These are phyloP conservation scores for Neofusicoccum sp. DNA, from an alignment of 2,329 filamentous ascomycete species.

Conservation along the genomic window DNA sequence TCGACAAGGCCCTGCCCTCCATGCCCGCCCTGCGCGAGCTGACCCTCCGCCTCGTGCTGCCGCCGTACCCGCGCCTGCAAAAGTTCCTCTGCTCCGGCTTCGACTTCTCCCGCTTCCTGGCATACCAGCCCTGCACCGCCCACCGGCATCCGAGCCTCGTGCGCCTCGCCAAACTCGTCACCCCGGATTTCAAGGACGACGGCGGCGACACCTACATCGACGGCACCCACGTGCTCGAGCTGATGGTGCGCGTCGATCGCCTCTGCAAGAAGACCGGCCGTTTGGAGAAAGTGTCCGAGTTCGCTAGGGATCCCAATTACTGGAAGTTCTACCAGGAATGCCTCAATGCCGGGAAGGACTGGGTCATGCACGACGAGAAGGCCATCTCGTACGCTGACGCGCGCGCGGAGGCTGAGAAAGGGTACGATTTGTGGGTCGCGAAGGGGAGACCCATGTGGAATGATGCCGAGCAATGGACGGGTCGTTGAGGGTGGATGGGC, in stretches of 20 bases:
- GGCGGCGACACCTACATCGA: conserved; percentile 8
- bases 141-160: not conserved
- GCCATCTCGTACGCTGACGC: conserved; percentile 5
- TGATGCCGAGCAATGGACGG: not conserved
- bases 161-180: conserved; percentile 8
- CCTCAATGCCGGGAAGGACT: conserved; percentile 5
- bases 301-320: conserved; percentile 1
- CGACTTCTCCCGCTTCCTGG: conserved; percentile 12
- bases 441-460: not conserved
- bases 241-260: conserved; percentile 14
- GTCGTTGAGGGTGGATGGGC: not conserved
- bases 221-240: conserved; percentile 14
- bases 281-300: not conserved
- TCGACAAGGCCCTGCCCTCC: conserved; percentile 5
- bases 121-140: not conserved
- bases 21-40: conserved; percentile 15
- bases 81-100: conserved; percentile 10
- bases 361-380: conserved; percentile 6
- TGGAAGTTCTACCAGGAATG: conserved; percentile 14
- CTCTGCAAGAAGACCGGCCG: conserved; percentile 4
- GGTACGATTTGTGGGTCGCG: conserved; percentile 1
- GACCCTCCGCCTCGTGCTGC: conserved; percentile 11
- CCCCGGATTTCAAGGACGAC: conserved; percentile 11
- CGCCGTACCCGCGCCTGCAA: conserved; percentile 9
- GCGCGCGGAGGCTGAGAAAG: not conserved